Base-by-base conservation (phyloP, 2,329 filamentous ascomycete genomes). In the Penicillium sp. region DNA sequence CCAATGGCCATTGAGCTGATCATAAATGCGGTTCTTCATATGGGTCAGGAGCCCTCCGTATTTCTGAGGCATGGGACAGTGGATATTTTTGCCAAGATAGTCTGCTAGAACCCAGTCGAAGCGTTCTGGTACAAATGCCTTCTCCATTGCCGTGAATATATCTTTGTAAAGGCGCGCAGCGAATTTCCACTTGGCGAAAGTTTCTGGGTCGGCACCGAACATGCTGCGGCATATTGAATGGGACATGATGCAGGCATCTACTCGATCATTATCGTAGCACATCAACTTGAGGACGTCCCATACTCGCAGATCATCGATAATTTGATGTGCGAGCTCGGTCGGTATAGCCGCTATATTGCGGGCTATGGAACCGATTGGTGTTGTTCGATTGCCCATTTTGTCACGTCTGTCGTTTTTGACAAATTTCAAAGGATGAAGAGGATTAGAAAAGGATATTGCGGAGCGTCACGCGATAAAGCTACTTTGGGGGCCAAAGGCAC, bases 221-320 rank as follows among this genome's bases (percentile, higher is more conserved):
- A 62, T 22, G 5, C 9, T 22, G 22, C 39, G 22, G 50, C 50
- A 58, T n/a, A 48, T 5, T 14, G 46, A 46, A 39, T 65, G 57
- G 3, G 55, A 50, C 9, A 54, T 35, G 16, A 66, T 51, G 13
- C 24, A 47, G 2, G 29, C 42, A 14, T 56, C 54, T 7, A 66
- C 46, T 9, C n/a, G 32, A 13, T 43, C 34, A 40, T 61, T 44
- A 4, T 60, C 38, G 22, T 58, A 38, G n/a, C 16, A 26, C 3
- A 62, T 16, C 6, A 66, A 35, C 3, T 54, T 56, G 16, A 66
- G 53, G 29, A 64, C 47, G 32, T 63, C 61, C 49, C 56, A 61
- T 20, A 63, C 39, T 16, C 61, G 57, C 16, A 66, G 43, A 38
- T 68, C 64, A 39, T 61, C 48, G 46, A 68, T 57, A 32, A 67